Conservation (phyloP, 805 yeast species). For the Sugiyamaella lignohabitans region DNA sequence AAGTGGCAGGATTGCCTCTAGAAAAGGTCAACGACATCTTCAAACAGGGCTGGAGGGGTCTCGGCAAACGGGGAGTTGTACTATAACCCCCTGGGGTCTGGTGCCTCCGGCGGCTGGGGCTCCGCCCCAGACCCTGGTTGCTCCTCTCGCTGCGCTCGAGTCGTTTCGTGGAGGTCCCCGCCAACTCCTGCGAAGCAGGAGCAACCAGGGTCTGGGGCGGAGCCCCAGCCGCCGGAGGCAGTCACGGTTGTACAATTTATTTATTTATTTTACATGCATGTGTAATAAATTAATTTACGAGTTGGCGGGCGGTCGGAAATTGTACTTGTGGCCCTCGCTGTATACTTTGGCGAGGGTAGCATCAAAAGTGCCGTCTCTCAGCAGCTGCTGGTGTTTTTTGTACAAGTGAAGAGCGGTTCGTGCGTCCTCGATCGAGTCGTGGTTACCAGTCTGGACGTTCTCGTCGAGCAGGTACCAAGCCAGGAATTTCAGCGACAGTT, state of each 20-base stretch:
- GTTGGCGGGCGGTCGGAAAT: slow-evolving; percentile 34
- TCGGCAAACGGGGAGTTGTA: not conserved
- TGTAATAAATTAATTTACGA: too few relatives aligned
- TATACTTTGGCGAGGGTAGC: slow-evolving; percentile 59
- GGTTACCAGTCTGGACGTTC: slow-evolving; percentile 85
- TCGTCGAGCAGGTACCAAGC: slow-evolving; percentile 71
- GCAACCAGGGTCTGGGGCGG: not conserved
- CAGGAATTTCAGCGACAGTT: slow-evolving; percentile 75
- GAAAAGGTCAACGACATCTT: slow-evolving; percentile 84
- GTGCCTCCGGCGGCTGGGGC: not conserved
- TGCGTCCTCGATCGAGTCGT: slow-evolving; percentile 97
- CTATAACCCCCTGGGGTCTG: too few relatives aligned
- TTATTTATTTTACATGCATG: too few relatives aligned
- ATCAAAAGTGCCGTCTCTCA: slow-evolving; percentile 53
- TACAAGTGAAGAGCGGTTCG: slow-evolving; percentile 74
- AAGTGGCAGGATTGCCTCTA: slow-evolving; percentile 78
- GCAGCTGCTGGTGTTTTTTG: slow-evolving; percentile 60
- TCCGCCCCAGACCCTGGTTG: not conserved
- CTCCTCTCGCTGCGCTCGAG: too few relatives aligned
- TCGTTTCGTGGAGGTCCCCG: too few relatives aligned
- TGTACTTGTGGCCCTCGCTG: slow-evolving; percentile 33
- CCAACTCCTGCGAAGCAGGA: too few relatives aligned
- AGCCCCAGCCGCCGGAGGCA: not conserved
- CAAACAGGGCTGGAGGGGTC: slow-evolving; percentile 47
- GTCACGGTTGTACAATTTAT: not conserved